phyloP scores from a whole-genome alignment of 176 grass and related monocot species.

The Musa acuminata region DNA sequence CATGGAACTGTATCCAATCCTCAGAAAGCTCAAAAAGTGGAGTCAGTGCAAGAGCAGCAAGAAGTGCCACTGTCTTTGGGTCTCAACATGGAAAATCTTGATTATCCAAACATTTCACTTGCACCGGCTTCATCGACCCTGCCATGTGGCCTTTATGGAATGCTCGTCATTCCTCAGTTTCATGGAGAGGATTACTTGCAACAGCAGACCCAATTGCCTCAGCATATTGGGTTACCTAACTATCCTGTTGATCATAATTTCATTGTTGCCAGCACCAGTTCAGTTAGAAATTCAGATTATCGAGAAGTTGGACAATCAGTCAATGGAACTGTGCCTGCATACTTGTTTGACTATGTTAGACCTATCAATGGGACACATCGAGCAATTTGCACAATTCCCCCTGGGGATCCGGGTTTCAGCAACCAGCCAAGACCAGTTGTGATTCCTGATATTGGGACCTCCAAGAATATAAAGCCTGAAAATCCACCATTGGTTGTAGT shows the following conservation, averaged over 20 bases:
- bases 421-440: slow-evolving; percentile 30
- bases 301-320: slow-evolving; percentile 30
- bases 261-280: slow-evolving; percentile 38
- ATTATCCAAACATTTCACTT: neutral
- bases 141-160: neutral
- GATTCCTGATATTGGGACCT: slow-evolving; percentile 28
- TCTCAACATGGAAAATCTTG: neutral
- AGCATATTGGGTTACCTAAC: slow-evolving; percentile 27
- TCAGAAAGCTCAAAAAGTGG: slow-evolving; percentile 20
- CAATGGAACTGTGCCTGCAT: slow-evolving; percentile 25
- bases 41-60: neutral
- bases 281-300: slow-evolving; percentile 43
- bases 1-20: slow-evolving; percentile 16
- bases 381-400: slow-evolving; percentile 29
- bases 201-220: slow-evolving; percentile 26
- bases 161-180: neutral
- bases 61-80: neutral
- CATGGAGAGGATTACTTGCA: neutral
- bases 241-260: slow-evolving; percentile 26
- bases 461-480: slow-evolving; percentile 33
- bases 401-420: slow-evolving; percentile 12
- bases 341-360: slow-evolving; percentile 31
- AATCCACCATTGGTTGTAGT: slow-evolving; percentile 21
- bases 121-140: neutral
- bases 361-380: slow-evolving; percentile 59